Evolutionary conservation across 768 basidiomycete genomes (phyloP).

Genomic region (Tylopilus subfusipes): DNA sequence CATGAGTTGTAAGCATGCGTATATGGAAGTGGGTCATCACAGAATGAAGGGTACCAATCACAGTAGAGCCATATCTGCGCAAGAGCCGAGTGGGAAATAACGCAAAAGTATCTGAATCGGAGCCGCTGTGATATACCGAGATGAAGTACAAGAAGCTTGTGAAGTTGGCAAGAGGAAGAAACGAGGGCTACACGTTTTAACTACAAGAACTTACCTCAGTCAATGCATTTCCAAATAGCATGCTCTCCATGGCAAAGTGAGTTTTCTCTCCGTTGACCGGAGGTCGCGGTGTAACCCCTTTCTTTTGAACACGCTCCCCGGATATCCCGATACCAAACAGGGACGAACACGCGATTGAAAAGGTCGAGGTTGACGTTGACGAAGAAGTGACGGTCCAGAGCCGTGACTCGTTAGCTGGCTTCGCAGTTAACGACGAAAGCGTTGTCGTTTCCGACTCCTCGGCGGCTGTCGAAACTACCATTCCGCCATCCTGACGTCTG

Average conservation of each 20-base stretch:
- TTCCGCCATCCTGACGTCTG: background rate
- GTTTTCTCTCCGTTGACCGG: background rate
- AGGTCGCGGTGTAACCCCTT: background rate
- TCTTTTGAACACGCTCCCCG: background rate
- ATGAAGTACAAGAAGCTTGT: background rate
- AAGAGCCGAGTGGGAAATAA: background rate
- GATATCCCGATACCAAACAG: slow-evolving; percentile 17
- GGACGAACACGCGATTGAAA: slow-evolving; percentile 26
- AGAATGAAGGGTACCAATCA: slow-evolving; percentile 10
- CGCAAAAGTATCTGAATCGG: background rate
- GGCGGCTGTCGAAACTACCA: background rate
- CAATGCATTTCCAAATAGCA: slow-evolving; percentile 41
- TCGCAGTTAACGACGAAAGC: slow-evolving; percentile 7
- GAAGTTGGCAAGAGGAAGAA: background rate
- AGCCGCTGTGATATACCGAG: background rate
- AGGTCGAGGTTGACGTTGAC: background rate
- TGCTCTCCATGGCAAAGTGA: slow-evolving; percentile 36
- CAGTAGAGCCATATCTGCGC: slow-evolving; percentile 9
- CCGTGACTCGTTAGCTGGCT: slow-evolving; percentile 11
- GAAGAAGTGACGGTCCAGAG: slow-evolving; percentile 17
- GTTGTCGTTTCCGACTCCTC: slow-evolving; percentile 7
- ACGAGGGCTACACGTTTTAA: slow-evolving; percentile 7
- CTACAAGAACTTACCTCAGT: slow-evolving; percentile 14
- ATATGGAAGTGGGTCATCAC: background rate
- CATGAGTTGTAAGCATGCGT: slow-evolving; percentile 14